These are phyloP conservation scores for Daldinia sp. DNA, from an alignment of 2,329 filamentous ascomycete genomes.

Conservation along the genomic window DNA sequence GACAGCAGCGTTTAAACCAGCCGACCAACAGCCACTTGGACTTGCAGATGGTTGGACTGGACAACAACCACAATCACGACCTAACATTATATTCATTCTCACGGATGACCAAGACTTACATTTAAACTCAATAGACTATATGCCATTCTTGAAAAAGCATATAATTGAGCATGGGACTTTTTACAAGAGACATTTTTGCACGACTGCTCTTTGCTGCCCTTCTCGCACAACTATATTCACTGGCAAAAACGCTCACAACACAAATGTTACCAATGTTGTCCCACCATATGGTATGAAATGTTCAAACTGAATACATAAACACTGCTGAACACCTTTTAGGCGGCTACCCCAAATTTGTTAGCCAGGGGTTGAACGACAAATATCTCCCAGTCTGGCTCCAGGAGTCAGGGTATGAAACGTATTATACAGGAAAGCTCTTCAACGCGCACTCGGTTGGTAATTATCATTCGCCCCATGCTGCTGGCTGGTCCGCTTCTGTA, in stretches of 20 bases:
- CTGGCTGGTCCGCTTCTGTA: constrained; percentile 69
- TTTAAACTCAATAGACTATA: constrained; percentile 71
- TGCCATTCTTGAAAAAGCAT: constrained; percentile 68
- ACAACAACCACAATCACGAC: constrained; percentile 40
- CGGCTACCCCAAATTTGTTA: constrained; percentile 75
- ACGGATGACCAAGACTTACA: constrained; percentile 76
- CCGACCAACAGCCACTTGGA: constrained; percentile 40
- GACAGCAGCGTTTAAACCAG: constrained; percentile 29
- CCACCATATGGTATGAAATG: constrained; percentile 66
- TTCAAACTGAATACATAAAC: constrained; percentile 60
- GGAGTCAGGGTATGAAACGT: constrained; percentile 75
- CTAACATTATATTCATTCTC: constrained; percentile 75
- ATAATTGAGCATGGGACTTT: constrained; percentile 69
- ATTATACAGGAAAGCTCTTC: constrained; percentile 80
- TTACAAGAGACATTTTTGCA: constrained; percentile 74
- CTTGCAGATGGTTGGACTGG: constrained; percentile 4
- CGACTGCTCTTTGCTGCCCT: constrained; percentile 75
- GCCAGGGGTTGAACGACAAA: constrained; percentile 72
- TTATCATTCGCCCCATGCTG: constrained; percentile 68
- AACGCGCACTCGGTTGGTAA: constrained; percentile 72
- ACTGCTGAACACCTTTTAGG: constrained; percentile 51
- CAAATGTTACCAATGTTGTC: constrained; percentile 71
- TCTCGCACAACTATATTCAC: constrained; percentile 75
- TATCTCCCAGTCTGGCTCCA: constrained; percentile 81
- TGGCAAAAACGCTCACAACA: constrained; percentile 75